Evolutionary conservation across 75 land plant genomes (phyloP).

Genomic region (Cryptomeria japonica): DNA sequence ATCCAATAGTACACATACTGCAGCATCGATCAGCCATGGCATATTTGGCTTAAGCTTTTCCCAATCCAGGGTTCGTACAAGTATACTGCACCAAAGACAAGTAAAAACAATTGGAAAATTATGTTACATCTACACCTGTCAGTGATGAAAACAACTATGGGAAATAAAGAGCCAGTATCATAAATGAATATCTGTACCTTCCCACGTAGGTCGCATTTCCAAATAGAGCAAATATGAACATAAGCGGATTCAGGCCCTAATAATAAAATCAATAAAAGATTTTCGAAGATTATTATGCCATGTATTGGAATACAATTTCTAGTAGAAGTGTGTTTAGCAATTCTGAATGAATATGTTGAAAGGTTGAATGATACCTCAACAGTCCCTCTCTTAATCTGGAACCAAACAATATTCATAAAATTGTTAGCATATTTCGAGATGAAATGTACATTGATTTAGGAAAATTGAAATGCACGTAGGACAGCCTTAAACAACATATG

Average conservation of each 20-base stretch:
- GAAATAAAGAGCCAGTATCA: background rate
- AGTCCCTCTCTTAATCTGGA: constrained; percentile 63
- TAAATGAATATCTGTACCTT: constrained; percentile 35
- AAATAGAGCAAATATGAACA: constrained; percentile 72
- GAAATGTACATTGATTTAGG: no score
- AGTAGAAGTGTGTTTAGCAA: no score
- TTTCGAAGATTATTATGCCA: background rate
- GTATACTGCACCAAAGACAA: constrained; percentile 50
- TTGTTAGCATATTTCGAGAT: background rate
- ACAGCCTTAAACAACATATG: no score
- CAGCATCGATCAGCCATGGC: constrained; percentile 93
- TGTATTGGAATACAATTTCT: no score
- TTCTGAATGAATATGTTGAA: no score
- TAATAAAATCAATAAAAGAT: background rate
- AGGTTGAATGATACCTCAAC: constrained; percentile 50
- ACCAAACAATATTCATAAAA: background rate
- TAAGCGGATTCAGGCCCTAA: constrained; percentile 78
- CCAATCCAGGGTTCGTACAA: constrained; percentile 68
- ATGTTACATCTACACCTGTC: background rate
- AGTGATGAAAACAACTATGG: background rate
- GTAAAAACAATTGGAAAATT: background rate
- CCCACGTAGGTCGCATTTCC: constrained; percentile 73
- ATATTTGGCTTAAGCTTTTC: constrained; percentile 57
- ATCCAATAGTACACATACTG: constrained; percentile 74
- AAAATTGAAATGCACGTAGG: no score